These are phyloP conservation scores for Castanopsis chinensis DNA, from an alignment of 306 rosid genomes.

Conservation along the genomic window DNA sequence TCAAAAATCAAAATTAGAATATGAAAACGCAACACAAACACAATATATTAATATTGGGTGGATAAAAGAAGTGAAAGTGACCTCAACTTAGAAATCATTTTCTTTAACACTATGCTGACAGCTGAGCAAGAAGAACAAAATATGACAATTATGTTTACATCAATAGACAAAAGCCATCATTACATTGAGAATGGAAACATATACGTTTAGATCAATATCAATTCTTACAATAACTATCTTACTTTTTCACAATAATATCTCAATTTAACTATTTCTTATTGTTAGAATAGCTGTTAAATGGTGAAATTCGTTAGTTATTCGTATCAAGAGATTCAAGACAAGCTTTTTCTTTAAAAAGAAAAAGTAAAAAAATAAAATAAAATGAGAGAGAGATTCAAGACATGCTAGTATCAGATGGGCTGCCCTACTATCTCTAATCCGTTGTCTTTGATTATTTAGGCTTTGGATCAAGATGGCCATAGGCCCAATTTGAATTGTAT, in stretches of 20 bases:
- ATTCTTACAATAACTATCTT: not conserved
- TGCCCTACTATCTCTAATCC: too few species aligned
- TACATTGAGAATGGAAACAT: not conserved
- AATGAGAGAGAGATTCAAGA: too few species aligned
- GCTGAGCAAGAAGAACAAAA: not conserved
- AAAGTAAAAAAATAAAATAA: accelerated
- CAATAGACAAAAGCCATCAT: not conserved
- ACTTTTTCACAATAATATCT: not conserved
- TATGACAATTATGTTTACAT: not conserved
- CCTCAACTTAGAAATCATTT: not conserved
- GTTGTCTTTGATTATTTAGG: too few species aligned
- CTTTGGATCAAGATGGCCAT: too few species aligned
- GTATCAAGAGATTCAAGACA: too few species aligned
- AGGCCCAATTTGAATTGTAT: too few species aligned
- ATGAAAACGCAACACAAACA: not conserved
- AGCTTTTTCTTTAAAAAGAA: too few species aligned
- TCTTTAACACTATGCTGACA: not conserved
- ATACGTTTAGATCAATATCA: not conserved
- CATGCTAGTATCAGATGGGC: too few species aligned
- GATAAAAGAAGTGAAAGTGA: not conserved
- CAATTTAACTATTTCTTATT: not conserved
- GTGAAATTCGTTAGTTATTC: too few species aligned
- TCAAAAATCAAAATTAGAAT: too few species aligned
- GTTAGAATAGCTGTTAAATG: too few species aligned
- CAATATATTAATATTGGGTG: not conserved